A percentile compares a stretch with the other conserved stretches of the same genome.
phyloP scores from a whole-genome alignment of 306 rosid genomes.

The Prunus salicina region DNA sequence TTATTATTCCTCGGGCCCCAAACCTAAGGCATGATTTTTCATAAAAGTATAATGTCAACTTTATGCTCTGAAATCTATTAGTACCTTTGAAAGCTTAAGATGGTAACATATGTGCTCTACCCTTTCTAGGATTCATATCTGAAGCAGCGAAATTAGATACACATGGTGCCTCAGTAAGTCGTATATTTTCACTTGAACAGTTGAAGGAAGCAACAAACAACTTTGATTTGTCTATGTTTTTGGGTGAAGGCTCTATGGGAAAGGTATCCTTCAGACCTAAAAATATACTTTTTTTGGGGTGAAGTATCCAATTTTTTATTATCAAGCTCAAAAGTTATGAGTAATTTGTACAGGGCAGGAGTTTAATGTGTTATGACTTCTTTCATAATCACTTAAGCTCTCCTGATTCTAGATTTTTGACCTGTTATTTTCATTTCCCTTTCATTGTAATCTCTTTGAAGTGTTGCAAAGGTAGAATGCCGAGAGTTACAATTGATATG shows the following conservation, averaged over 20 bases:
- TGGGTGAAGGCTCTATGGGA: constrained; percentile 89
- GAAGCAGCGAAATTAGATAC: constrained; percentile 68
- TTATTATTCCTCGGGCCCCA: constrained; percentile 1
- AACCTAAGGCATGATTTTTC: background rate
- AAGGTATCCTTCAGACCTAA: constrained; percentile 48
- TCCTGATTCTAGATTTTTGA: background rate
- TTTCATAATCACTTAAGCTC: background rate
- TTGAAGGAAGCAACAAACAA: constrained; percentile 70
- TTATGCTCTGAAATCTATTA: background rate
- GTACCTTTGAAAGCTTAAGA: constrained; percentile 2
- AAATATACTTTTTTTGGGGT: background rate
- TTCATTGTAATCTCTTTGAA: too few species aligned
- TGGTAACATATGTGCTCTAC: background rate
- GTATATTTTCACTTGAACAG: constrained; percentile 61
- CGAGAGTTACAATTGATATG: too few species aligned
- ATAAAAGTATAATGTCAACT: background rate
- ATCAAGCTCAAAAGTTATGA: background rate
- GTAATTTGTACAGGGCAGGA: background rate
- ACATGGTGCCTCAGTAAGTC: constrained; percentile 44
- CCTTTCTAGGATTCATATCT: constrained; percentile 60
- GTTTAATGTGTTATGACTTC: background rate
- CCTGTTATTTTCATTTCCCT: background rate
- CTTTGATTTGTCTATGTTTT: constrained; percentile 49
- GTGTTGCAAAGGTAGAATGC: too few species aligned
- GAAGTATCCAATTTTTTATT: background rate